Percentiles rank a stretch among this genome's conserved stretches.
Conservation (phyloP, 140 eudicot species). For the Ambrosia hybrid region DNA sequence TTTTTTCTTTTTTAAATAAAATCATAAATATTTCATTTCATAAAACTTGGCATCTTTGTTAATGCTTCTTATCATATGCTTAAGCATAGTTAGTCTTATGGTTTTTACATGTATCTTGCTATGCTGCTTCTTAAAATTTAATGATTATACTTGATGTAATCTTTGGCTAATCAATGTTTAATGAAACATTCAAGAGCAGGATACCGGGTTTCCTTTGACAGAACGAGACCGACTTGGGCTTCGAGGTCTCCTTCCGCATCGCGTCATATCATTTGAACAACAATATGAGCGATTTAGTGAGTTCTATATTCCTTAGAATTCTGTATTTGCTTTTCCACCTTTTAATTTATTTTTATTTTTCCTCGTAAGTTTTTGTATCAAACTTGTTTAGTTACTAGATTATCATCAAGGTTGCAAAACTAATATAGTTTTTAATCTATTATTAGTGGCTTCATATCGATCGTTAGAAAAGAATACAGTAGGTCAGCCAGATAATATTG, state of each 20-base stretch:
- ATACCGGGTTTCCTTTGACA: slow-evolving; percentile 92
- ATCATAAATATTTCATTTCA: too few relatives aligned
- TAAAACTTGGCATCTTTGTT: too few relatives aligned
- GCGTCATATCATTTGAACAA: slow-evolving; percentile 92
- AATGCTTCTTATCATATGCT: background rate
- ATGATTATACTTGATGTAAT: background rate
- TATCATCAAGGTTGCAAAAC: slow-evolving; percentile 8
- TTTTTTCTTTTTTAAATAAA: too few relatives aligned
- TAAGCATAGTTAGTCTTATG: background rate
- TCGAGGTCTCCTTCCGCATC: slow-evolving; percentile 99
- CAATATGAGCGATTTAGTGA: slow-evolving; percentile 92
- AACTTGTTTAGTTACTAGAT: background rate
- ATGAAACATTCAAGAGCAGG: slow-evolving; percentile 51
- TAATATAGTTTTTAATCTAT: slow-evolving; percentile 4
- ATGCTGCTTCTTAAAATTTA: background rate
- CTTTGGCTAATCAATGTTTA: slow-evolving; percentile 11
- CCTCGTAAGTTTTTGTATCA: background rate
- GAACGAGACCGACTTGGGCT: slow-evolving; percentile 98
- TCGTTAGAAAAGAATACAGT: slow-evolving; percentile 84
- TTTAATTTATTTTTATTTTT: background rate
- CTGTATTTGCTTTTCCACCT: slow-evolving; percentile 4
- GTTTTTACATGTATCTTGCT: background rate
- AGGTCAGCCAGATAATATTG: slow-evolving; percentile 61
- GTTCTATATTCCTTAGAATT: slow-evolving; percentile 33
- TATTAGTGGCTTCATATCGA: slow-evolving; percentile 81